A percentile compares a stretch with the other conserved stretches of the same genome.
Evolutionary conservation across 192 early-diverging fungal species (phyloP).

Genomic region (Blastocladiella britannica): DNA sequence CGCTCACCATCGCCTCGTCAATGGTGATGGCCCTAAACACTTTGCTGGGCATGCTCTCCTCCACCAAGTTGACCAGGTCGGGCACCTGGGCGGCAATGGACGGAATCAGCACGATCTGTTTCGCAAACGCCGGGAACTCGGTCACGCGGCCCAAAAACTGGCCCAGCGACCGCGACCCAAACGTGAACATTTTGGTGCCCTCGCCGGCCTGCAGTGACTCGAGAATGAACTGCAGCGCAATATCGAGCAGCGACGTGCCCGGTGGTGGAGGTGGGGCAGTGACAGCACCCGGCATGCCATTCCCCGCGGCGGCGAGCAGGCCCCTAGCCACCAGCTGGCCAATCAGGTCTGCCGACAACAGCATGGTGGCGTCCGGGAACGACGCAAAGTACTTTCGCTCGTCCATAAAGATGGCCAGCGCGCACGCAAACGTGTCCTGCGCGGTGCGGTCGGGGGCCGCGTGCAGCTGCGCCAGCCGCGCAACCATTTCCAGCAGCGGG

Average conservation of each 20-base stretch:
- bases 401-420: conserved; percentile 85
- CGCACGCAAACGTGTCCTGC: conserved; percentile 67
- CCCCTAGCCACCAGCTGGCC: conserved; percentile 77
- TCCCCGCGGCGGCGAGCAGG: conserved; percentile 50
- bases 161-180: conserved; percentile 66
- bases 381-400: conserved; percentile 86
- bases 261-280: no score
- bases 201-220: conserved; percentile 62
- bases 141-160: conserved; percentile 43
- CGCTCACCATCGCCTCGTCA: conserved; percentile 2
- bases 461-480: conserved; percentile 57
- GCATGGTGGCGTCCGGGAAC: conserved; percentile 82
- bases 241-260: conserved; percentile 50
- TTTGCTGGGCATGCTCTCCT: not conserved
- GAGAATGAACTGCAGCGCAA: conserved; percentile 72
- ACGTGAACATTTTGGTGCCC: conserved; percentile 64
- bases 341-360: conserved; percentile 73
- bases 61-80: conserved; percentile 4
- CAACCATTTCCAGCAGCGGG: conserved; percentile 63
- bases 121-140: conserved; percentile 1
- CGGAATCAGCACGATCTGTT: conserved; percentile 1
- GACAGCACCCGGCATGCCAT: no score
- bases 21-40: not conserved
- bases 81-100: not conserved
- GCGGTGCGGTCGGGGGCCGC: conserved; percentile 50